A percentile compares a stretch with the other conserved stretches of the same genome.
phyloP scores from a whole-genome alignment of 1,139 yeast genomes.

The Lodderomyces parapsilosis region DNA sequence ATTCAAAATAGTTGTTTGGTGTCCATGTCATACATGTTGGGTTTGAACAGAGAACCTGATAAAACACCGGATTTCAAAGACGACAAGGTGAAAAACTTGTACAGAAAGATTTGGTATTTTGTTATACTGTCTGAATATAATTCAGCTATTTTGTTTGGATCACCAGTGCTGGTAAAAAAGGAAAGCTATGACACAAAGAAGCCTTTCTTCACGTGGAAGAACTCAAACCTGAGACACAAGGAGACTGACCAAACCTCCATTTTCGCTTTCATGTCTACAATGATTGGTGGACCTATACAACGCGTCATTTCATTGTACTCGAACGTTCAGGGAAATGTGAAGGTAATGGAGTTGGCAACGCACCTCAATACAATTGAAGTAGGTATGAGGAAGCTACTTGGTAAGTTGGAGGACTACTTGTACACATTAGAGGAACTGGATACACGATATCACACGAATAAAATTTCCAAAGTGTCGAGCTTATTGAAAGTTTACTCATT shows the following conservation, averaged over 20 bases:
- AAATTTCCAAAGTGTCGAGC: slow-evolving; percentile 34
- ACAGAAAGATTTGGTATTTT: slow-evolving; percentile 53
- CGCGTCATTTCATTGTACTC: slow-evolving; percentile 8
- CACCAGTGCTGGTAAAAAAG: slow-evolving; percentile 30
- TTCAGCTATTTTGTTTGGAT: slow-evolving; percentile 40
- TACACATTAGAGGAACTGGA: slow-evolving; percentile 23
- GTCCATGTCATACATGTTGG: slow-evolving; percentile 44
- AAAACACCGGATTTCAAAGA: slow-evolving; percentile 19
- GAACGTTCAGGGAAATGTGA: slow-evolving; percentile 8
- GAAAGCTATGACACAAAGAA: slow-evolving; percentile 37
- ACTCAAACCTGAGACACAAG: slow-evolving; percentile 14
- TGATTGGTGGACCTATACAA: slow-evolving; percentile 16
- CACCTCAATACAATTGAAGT: slow-evolving; percentile 31
- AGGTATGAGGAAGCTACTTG: slow-evolving; percentile 23
- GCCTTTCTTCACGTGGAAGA: slow-evolving; percentile 24
- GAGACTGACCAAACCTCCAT: slow-evolving; percentile 18
- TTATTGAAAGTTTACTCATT: slow-evolving; percentile 29
- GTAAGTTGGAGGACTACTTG: slow-evolving; percentile 30
- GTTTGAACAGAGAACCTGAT: slow-evolving; percentile 45
- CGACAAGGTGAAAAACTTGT: slow-evolving; percentile 31
- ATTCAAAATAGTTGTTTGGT: slow-evolving; percentile 35
- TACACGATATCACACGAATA: slow-evolving; percentile 22
- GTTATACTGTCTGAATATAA: slow-evolving; percentile 33
- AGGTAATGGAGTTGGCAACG: slow-evolving; percentile 15
- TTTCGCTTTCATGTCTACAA: slow-evolving; percentile 19